Conservation (phyloP, 75 land plant species). For the Larix kaempferi region DNA sequence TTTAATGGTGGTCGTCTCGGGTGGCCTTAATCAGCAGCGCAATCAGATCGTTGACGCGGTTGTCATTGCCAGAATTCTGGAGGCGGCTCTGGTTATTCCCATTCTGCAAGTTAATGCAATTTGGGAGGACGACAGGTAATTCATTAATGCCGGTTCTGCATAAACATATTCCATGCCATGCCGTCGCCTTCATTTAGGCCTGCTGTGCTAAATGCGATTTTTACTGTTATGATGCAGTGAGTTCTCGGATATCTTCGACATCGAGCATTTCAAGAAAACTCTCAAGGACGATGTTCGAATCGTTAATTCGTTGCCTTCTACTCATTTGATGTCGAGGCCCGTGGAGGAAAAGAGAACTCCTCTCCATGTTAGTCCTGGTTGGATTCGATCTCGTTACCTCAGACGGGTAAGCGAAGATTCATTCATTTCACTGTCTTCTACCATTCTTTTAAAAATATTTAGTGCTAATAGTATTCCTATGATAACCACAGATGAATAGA, state of each 20-base stretch:
- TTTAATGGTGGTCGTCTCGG: slow-evolving; percentile 79
- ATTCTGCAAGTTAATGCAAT: slow-evolving; percentile 78
- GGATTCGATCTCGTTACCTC: slow-evolving; percentile 61
- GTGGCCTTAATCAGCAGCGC: slow-evolving; percentile 86
- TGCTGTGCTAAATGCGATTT: too few species aligned
- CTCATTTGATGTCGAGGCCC: slow-evolving; percentile 62
- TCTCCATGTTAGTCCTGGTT: slow-evolving; percentile 49
- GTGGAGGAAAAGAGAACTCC: slow-evolving; percentile 55
- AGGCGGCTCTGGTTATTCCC: slow-evolving; percentile 81
- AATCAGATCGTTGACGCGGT: slow-evolving; percentile 94
- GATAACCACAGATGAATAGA: slow-evolving; percentile 30
- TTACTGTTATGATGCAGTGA: slow-evolving; percentile 43
- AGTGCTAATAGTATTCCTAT: neutral
- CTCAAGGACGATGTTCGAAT: slow-evolving; percentile 62
- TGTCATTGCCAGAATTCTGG: slow-evolving; percentile 86
- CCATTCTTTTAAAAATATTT: neutral
- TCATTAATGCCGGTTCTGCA: too few species aligned
- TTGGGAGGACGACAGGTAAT: slow-evolving; percentile 65
- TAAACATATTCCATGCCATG: too few species aligned
- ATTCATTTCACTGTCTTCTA: neutral
- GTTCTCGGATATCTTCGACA: slow-evolving; percentile 75
- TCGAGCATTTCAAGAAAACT: slow-evolving; percentile 65
- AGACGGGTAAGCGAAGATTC: slow-evolving; percentile 36
- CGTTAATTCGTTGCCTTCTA: slow-evolving; percentile 70
- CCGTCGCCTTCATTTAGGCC: too few species aligned